These are phyloP conservation scores for Abrus pulchellus DNA, from an alignment of 306 rosid species.

Conservation along the genomic window DNA sequence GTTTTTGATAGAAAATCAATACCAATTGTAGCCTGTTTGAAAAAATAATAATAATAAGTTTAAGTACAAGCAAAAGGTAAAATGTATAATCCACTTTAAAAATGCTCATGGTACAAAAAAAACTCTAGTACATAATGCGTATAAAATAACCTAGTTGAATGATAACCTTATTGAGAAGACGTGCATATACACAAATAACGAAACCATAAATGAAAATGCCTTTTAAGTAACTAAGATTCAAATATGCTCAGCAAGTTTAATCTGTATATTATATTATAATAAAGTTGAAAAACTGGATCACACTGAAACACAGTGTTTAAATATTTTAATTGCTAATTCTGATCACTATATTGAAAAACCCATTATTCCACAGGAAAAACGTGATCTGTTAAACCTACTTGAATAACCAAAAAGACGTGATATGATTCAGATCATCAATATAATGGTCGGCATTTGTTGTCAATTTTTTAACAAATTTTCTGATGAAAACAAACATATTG, in stretches of 20 bases:
- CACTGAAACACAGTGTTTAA: neutral
- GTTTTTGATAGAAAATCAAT: slow-evolving; percentile 62
- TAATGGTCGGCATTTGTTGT: neutral
- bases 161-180: neutral
- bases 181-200: slow-evolving; percentile 10
- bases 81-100: slow-evolving; percentile 3
- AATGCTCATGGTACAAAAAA: slow-evolving; percentile 21
- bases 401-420: neutral
- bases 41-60: neutral
- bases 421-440: slow-evolving; percentile 26
- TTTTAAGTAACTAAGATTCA: neutral
- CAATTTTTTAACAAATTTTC: neutral
- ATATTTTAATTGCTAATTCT: slow-evolving; percentile 2
- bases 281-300: slow-evolving; percentile 20
- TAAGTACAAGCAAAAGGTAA: slow-evolving; percentile 1
- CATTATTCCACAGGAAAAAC: slow-evolving; percentile 35
- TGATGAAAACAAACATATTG: neutral
- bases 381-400: slow-evolving; percentile 38
- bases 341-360: neutral
- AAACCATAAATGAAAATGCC: neutral
- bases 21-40: slow-evolving; percentile 58
- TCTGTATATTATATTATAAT: neutral
- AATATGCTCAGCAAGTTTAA: neutral
- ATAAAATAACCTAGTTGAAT: slow-evolving; percentile 5
- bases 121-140: neutral